phyloP scores from a whole-genome alignment of 805 yeast species.

The Yamadazyma scolyti region DNA sequence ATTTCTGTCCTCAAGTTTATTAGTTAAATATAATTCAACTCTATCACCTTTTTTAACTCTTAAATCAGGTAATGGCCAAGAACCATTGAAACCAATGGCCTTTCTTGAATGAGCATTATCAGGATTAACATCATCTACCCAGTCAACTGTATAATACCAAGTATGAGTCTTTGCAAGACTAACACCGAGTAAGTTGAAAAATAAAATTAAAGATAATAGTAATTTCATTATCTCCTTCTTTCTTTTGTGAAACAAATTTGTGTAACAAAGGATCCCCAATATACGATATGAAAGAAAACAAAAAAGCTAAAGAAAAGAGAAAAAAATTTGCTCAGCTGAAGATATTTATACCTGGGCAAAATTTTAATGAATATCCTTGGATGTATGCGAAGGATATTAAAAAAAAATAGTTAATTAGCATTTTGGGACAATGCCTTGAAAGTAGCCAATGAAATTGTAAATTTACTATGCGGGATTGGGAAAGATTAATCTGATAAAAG shows the following conservation, averaged over 20 bases:
- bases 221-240: conserved; percentile 1
- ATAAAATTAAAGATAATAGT: conserved; percentile 2
- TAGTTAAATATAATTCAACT: conserved; percentile 66
- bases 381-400: too few relatives aligned
- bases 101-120: conserved; percentile 56
- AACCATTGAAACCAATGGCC: conserved; percentile 64
- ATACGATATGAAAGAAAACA: not conserved
- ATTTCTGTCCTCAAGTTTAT: conserved; percentile 64
- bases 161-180: conserved; percentile 45
- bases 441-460: too few relatives aligned
- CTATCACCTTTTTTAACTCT: conserved; percentile 77
- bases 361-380: too few relatives aligned
- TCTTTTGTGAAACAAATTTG: not conserved
- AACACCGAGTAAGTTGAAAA: conserved; percentile 7
- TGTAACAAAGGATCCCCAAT: too few relatives aligned
- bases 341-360: too few relatives aligned
- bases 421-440: too few relatives aligned
- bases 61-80: conserved; percentile 88
- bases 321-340: conserved; percentile 9
- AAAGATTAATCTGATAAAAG: too few relatives aligned
- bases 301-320: conserved; percentile 7
- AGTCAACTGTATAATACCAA: conserved; percentile 61
- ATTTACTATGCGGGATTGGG: too few relatives aligned
- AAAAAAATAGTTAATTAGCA: too few relatives aligned
- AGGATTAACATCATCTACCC: conserved; percentile 64